Conservation (phyloP, 78 protist genomes). For the Cavenderia fasciculata region DNA sequence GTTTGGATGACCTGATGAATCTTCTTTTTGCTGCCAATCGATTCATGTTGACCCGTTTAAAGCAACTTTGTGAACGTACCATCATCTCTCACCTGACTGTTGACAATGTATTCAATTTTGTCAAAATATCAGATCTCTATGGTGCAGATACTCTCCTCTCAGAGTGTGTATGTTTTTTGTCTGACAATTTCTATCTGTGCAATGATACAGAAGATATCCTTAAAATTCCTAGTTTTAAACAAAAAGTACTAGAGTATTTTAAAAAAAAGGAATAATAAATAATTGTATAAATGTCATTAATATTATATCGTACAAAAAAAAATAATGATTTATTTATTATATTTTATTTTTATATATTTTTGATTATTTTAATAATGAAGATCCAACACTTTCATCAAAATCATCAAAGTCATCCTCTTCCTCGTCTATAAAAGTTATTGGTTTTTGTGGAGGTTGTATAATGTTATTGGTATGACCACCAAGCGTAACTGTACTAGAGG, state of each 20-base stretch:
- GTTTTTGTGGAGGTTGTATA: no score
- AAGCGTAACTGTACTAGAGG: no score
- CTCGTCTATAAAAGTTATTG: no score
- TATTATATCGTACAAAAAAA: no score
- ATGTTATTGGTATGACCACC: no score
- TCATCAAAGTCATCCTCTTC: conserved; percentile 28
- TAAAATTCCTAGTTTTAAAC: conserved; percentile 45
- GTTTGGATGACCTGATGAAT: conserved; percentile 27
- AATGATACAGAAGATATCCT: conserved; percentile 16
- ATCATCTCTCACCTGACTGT: conserved; percentile 9
- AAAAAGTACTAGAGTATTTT: conserved; percentile 25
- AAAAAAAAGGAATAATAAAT: no score
- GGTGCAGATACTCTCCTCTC: conserved; percentile 18
- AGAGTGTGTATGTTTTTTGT: conserved; percentile 25
- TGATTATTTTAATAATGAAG: no score
- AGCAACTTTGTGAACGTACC: conserved; percentile 18
- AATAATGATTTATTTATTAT: no score
- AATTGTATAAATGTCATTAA: no score
- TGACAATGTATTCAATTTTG: conserved; percentile 15
- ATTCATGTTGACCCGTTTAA: conserved; percentile 48
- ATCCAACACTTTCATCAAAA: no score
- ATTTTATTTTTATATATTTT: no score
- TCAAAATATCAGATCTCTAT: conserved; percentile 53
- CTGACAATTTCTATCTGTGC: conserved; percentile 3
- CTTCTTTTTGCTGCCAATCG: conserved; percentile 47